Percentiles rank a stretch among this genome's conserved stretches.
Evolutionary conservation across 441 rosid genomes (phyloP).

Genomic region (Erodium trifolium): DNA sequence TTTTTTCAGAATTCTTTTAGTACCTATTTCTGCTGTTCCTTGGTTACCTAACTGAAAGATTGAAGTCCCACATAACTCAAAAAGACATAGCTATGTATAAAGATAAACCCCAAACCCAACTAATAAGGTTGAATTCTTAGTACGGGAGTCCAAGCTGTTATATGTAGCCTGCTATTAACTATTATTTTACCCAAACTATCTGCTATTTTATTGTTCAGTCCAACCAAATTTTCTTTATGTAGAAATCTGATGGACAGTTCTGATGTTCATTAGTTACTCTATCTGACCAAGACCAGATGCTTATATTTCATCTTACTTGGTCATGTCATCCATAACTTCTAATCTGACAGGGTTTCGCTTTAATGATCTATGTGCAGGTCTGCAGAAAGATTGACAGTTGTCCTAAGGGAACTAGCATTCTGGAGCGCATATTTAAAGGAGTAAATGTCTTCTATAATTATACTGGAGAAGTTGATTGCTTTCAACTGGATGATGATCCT

Average conservation of each 20-base stretch:
- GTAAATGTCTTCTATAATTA: conserved; percentile 64
- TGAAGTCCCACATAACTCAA: too few species aligned
- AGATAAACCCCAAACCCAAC: neutral
- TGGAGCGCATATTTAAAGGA: conserved; percentile 63
- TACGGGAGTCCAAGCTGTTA: neutral
- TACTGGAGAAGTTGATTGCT: conserved; percentile 57
- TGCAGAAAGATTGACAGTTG: conserved; percentile 61
- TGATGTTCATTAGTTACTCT: neutral
- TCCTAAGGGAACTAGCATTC: conserved; percentile 39
- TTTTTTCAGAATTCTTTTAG: neutral
- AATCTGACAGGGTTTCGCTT: too few species aligned
- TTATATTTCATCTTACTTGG: neutral
- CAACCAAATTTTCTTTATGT: neutral
- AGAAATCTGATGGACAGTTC: neutral
- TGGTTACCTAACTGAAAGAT: neutral
- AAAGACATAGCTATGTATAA: neutral
- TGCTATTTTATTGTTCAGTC: neutral
- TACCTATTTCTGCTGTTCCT: neutral
- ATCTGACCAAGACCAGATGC: neutral
- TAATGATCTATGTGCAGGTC: conserved; percentile 31
- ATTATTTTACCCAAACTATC: neutral
- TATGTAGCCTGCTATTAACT: neutral
- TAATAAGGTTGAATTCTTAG: neutral
- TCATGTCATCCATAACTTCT: too few species aligned
- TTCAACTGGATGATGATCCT: conserved; percentile 82